Evolutionary conservation across 1,139 yeast genomes (phyloP).

Genomic region (Pichia sp.): DNA sequence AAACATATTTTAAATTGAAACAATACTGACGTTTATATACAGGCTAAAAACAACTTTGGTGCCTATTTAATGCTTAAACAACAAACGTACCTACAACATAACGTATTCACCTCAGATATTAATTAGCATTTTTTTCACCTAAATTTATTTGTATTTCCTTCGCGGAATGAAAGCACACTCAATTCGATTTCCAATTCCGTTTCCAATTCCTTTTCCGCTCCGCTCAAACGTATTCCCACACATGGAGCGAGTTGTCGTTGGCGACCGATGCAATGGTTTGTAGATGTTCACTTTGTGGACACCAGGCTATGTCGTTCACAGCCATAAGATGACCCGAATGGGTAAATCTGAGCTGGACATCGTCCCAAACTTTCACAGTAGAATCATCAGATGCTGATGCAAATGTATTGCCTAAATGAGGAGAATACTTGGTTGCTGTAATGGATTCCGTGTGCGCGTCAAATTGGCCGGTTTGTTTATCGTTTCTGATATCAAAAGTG

Average conservation of each 20-base stretch:
- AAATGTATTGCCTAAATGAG: constrained; percentile 45
- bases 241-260: constrained; percentile 81
- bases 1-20: constrained; percentile 2
- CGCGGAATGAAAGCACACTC: too few relatives aligned
- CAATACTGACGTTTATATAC: too few relatives aligned
- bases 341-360: constrained; percentile 38
- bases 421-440: constrained; percentile 76
- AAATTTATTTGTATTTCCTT: too few relatives aligned
- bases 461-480: neutral
- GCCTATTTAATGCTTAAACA: too few relatives aligned
- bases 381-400: constrained; percentile 72
- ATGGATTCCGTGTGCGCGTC: constrained; percentile 37
- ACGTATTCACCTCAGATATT: too few relatives aligned
- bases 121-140: too few relatives aligned
- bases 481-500: constrained; percentile 5
- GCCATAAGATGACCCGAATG: constrained; percentile 93
- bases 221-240: constrained; percentile 45
- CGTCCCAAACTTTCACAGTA: constrained; percentile 66
- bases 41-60: too few relatives aligned
- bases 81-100: too few relatives aligned
- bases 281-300: constrained; percentile 29
- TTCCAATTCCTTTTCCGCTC: too few relatives aligned
- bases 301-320: constrained; percentile 85
- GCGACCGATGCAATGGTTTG: neutral
- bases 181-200: too few relatives aligned